These are phyloP conservation scores for Paracamarosporium sp. DNA, from an alignment of 2,329 filamentous ascomycete species.

Conservation along the genomic window DNA sequence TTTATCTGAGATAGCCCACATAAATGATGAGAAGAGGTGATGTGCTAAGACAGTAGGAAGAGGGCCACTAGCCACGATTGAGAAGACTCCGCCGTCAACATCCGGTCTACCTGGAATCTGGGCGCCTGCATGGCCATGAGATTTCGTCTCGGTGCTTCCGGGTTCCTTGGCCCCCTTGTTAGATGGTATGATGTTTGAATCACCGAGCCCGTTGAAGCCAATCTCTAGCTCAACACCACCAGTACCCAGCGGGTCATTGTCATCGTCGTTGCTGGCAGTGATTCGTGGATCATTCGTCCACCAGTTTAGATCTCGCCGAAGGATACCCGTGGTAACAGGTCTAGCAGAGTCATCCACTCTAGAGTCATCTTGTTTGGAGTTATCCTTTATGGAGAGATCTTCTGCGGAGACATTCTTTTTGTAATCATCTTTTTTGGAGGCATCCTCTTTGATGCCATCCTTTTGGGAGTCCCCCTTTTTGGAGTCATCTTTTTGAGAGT, in stretches of 20 bases:
- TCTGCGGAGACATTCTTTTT: too few relatives aligned
- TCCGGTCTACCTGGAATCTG: too few relatives aligned
- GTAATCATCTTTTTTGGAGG: too few relatives aligned
- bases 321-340: constrained; percentile 5
- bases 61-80: constrained; percentile 1
- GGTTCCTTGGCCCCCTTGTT: too few relatives aligned
- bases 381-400: too few relatives aligned
- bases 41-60: constrained; percentile 7
- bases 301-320: constrained; percentile 8
- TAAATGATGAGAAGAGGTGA: constrained; percentile 10
- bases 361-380: too few relatives aligned
- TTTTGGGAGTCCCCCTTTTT: too few relatives aligned
- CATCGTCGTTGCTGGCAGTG: neutral
- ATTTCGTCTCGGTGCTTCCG: neutral
- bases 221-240: neutral
- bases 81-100: constrained; percentile 5
- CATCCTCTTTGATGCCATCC: too few relatives aligned
- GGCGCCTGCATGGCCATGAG: too few relatives aligned
- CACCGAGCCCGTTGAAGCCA: constrained; percentile 11
- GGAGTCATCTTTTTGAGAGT: too few relatives aligned
- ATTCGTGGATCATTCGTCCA: constrained; percentile 7
- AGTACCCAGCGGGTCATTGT: neutral
- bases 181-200: too few relatives aligned
- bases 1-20: constrained; percentile 6
- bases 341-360: too few relatives aligned